Conservation (phyloP, 495 filamentous ascomycete species). For the Annulohypoxylon bovei region DNA sequence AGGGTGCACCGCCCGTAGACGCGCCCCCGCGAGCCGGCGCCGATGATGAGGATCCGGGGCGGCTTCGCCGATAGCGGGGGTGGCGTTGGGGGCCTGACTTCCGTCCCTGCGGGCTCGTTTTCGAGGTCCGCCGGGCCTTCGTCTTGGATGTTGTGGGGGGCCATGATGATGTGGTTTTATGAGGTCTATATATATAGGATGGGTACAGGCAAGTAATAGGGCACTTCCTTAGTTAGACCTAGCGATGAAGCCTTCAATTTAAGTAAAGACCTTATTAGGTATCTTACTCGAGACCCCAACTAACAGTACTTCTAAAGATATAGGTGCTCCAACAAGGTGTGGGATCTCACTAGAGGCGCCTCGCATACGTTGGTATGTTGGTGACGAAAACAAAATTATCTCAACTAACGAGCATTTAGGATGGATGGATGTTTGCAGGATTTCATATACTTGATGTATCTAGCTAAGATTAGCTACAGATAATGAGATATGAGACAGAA, state of each 20-base stretch:
- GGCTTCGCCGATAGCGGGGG: conserved; percentile 52
- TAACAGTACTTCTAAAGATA: not conserved
- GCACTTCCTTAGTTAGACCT: not conserved
- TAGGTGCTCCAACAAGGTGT: not conserved
- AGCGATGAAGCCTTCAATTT: not conserved
- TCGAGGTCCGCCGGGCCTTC: conserved; percentile 40
- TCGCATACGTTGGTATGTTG: not conserved
- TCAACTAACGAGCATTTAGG: not conserved
- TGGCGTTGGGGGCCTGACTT: conserved; percentile 42
- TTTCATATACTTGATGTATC: not conserved
- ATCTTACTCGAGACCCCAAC: not conserved
- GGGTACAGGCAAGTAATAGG: not conserved
- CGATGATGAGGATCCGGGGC: conserved; percentile 80
- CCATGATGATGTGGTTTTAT: conserved; percentile 30
- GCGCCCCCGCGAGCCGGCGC: conserved; percentile 84
- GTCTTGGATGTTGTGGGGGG: conserved; percentile 42
- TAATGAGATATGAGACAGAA: not conserved
- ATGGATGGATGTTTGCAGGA: not conserved
- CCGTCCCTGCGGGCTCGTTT: conserved; percentile 18
- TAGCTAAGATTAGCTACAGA: not conserved
- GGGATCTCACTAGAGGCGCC: not conserved
- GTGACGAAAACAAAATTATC: not conserved
- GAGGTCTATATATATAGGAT: not conserved
- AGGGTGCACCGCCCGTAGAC: conserved; percentile 76
- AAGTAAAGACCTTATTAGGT: not conserved